Base-by-base conservation (phyloP, 805 yeast species). In the Saturnispora besseyi region DNA sequence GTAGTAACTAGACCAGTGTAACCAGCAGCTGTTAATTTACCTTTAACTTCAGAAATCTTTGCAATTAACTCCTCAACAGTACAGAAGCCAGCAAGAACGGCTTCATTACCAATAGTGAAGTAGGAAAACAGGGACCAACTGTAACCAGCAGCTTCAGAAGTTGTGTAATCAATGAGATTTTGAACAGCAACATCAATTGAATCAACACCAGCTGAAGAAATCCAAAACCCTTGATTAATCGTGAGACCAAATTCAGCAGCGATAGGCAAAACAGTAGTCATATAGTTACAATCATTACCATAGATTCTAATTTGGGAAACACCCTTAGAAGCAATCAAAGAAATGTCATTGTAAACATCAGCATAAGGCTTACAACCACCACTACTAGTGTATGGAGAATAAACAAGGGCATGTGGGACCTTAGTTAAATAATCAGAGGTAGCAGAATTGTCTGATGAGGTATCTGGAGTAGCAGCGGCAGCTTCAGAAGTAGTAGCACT, bases 181-280 rank as follows among this genome's bases (percentile, higher is more conserved):
- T 62, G 48, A 45, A 87, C 80, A 43, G 78, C 72, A 46, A 57
- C 67, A 63, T 86, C 89, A 53, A 87, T 77, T 8, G 91, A 81
- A 59, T 79, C 79, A 36, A 75, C 81, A 58, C 95, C 96, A 28
- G 64, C 71, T 18, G 67, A 53, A 43, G 74, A 64, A 55, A 90
- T 81, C 90, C 93, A 90, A 66, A 90, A 76, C 45, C 97, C 96
- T 72, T 87, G 96, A 65, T 86, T 84, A 51, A 89, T 78, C 36
- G 69, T 78, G 46, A 90, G 64, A 4, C 95, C 96, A 48, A 84
- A 67, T 12, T 64, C 46, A 24, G 61, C 59, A 57, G 84, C 77
- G 37, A 73, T 74, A 45, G 93, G 87, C 58, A 79, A 73, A 36
- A 88, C 79, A 3, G 84, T 79, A 30, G 74, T 61, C 45, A 86